Conservation (phyloP, 2,329 filamentous ascomycete genomes). For the Cercospora zeae-maydis region DNA sequence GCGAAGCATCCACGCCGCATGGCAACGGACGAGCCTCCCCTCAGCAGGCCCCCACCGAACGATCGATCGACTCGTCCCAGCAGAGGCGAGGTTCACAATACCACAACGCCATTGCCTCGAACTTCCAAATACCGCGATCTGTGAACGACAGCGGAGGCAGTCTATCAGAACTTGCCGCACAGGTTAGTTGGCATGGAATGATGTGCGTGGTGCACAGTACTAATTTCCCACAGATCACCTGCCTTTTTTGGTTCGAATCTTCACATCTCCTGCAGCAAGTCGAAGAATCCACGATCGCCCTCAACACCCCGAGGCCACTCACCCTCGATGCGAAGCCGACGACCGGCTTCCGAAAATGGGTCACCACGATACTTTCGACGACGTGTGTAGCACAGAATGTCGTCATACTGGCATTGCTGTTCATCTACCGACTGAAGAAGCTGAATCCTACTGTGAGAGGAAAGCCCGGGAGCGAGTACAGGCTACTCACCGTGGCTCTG, state of each 20-base stretch:
- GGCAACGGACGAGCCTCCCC: constrained; percentile 26
- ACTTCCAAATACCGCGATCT: constrained; percentile 68
- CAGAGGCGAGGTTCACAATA: constrained; percentile 29
- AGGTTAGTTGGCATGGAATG: constrained; percentile 52
- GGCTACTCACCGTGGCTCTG: constrained; percentile 85
- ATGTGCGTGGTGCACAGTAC: not conserved
- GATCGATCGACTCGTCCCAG: constrained; percentile 11
- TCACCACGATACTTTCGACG: constrained; percentile 81
- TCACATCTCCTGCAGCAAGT: constrained; percentile 73
- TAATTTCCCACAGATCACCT: constrained; percentile 66
- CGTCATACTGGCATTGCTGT: constrained; percentile 80
- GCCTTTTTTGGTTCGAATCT: constrained; percentile 95
- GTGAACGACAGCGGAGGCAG: constrained; percentile 74
- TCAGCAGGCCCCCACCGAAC: constrained; percentile 16
- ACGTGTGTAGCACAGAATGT: constrained; percentile 97
- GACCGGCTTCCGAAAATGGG: constrained; percentile 87
- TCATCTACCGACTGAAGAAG: constrained; percentile 89
- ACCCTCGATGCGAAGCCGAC: constrained; percentile 71
- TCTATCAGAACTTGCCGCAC: constrained; percentile 76
- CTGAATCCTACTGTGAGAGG: constrained; percentile 86
- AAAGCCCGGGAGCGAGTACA: constrained; percentile 87
- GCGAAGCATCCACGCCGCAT: constrained; percentile 17
- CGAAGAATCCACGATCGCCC: constrained; percentile 49
- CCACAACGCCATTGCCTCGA: constrained; percentile 44
- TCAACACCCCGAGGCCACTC: constrained; percentile 50